Evolutionary conservation across 1,284 basidiomycete genomes (phyloP).

Genomic region (Prillingera fragicola): DNA sequence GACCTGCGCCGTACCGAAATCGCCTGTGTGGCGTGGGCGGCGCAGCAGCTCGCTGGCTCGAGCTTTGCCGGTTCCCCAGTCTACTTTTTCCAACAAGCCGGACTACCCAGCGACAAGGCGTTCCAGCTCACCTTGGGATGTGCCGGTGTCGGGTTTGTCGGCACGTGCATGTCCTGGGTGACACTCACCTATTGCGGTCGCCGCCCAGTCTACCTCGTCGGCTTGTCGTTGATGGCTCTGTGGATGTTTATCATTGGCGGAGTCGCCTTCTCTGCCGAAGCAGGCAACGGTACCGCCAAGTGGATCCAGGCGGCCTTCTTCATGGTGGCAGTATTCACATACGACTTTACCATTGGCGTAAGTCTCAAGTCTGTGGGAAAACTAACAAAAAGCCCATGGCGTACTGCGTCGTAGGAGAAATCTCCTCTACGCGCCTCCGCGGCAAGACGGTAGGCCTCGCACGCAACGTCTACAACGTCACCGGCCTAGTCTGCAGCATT

Average conservation of each 20-base stretch:
- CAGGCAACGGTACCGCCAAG: background rate
- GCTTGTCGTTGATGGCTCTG: constrained; percentile 42
- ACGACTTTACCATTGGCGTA: constrained; percentile 19
- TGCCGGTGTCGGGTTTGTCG: constrained; percentile 17
- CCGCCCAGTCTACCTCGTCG: constrained; percentile 48
- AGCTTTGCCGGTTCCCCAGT: constrained; percentile 17
- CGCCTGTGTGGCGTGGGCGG: constrained; percentile 10
- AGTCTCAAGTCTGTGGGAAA: background rate
- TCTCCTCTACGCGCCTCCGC: constrained; percentile 46
- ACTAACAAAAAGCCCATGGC: background rate
- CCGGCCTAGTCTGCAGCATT: constrained; percentile 21
- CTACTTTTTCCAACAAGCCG: constrained; percentile 27
- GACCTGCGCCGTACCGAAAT: constrained; percentile 21
- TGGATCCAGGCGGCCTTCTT: constrained; percentile 13
- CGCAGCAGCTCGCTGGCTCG: constrained; percentile 25
- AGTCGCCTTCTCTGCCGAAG: constrained; percentile 10
- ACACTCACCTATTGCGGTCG: constrained; percentile 40
- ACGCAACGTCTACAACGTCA: constrained; percentile 48
- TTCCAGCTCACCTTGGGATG: constrained; percentile 13
- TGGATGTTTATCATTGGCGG: constrained; percentile 48
- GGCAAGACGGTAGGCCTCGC: constrained; percentile 51
- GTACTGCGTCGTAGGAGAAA: constrained; percentile 47
- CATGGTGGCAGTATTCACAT: constrained; percentile 14
- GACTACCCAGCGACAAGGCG: constrained; percentile 5
- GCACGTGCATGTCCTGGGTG: constrained; percentile 25